These are phyloP conservation scores for Friedmanniomyces simplex DNA, from an alignment of 495 filamentous ascomycete genomes.

Conservation along the genomic window DNA sequence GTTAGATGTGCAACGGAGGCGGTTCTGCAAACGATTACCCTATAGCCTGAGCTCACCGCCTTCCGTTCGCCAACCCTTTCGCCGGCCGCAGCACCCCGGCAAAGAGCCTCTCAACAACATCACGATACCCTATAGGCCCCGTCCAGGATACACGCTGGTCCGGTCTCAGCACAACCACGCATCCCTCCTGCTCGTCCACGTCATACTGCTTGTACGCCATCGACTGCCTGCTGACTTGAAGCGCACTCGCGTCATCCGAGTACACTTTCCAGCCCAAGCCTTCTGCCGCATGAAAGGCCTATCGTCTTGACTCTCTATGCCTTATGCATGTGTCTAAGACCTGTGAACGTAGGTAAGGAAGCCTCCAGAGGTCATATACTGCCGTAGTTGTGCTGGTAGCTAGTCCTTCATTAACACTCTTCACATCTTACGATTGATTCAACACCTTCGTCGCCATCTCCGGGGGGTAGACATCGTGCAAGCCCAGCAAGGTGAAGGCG, in stretches of 20 bases:
- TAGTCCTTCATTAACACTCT: too few species aligned
- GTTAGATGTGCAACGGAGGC: too few species aligned
- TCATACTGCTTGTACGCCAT: slow-evolving; percentile 55
- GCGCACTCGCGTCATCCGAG: slow-evolving; percentile 48
- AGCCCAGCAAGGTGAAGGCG: slow-evolving; percentile 45
- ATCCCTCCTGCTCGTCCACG: slow-evolving; percentile 48
- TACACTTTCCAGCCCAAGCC: slow-evolving; percentile 56
- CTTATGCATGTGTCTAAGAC: too few species aligned
- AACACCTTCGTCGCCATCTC: slow-evolving; percentile 49
- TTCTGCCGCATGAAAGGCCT: too few species aligned
- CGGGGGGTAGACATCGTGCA: slow-evolving; percentile 48
- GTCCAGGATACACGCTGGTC: slow-evolving; percentile 56
- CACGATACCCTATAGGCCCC: slow-evolving; percentile 35
- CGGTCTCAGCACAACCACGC: slow-evolving; percentile 49
- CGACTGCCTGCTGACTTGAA: slow-evolving; percentile 41
- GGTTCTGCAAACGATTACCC: too few species aligned
- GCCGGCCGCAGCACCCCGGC: neutral
- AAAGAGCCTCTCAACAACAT: neutral
- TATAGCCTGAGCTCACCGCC: neutral
- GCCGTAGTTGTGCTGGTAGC: too few species aligned
- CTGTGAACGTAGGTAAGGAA: too few species aligned
- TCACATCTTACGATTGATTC: too few species aligned
- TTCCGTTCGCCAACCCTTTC: neutral
- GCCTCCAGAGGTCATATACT: too few species aligned
- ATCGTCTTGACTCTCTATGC: too few species aligned